Conservation (phyloP, 2,329 filamentous ascomycete genomes). For the Cercospora zeae-maydis region DNA sequence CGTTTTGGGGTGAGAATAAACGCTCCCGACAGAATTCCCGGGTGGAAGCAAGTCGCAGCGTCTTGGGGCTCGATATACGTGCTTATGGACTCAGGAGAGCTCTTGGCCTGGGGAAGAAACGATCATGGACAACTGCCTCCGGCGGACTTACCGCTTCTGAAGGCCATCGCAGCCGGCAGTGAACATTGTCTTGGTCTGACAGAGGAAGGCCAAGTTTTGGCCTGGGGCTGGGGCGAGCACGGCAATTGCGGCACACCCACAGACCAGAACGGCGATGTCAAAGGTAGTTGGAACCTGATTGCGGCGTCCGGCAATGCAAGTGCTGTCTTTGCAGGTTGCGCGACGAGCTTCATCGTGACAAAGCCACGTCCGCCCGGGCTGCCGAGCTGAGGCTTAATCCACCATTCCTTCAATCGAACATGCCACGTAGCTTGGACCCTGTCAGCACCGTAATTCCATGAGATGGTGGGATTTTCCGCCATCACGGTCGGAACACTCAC, state of each 20-base stretch:
- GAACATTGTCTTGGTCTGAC: constrained; percentile 81
- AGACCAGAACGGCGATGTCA: constrained; percentile 62
- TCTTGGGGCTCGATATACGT: constrained; percentile 82
- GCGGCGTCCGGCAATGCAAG: constrained; percentile 53
- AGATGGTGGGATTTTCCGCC: not conserved
- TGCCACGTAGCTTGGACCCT: constrained; percentile 34
- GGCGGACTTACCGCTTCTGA: constrained; percentile 54
- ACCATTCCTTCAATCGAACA: constrained; percentile 37
- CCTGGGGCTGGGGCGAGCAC: constrained; percentile 98
- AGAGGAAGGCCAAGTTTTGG: constrained; percentile 61
- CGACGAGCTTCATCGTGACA: constrained; percentile 75
- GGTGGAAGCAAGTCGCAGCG: constrained; percentile 67
- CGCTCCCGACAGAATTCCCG: constrained; percentile 52
- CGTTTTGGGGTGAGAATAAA: constrained; percentile 43
- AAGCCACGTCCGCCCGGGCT: not conserved
- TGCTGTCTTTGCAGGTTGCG: constrained; percentile 77
- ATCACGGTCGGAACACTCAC: constrained; percentile 43
- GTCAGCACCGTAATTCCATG: constrained; percentile 21
- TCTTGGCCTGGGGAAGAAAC: constrained; percentile 76
- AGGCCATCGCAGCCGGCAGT: constrained; percentile 74
- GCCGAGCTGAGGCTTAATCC: not conserved
- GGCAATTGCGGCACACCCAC: constrained; percentile 80
- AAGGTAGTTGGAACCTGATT: constrained; percentile 66
- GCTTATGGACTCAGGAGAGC: constrained; percentile 55
- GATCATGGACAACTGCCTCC: constrained; percentile 80